These are phyloP conservation scores for Phytophthora boehmeriae DNA, from an alignment of 352 stramenopile species.

Conservation along the genomic window DNA sequence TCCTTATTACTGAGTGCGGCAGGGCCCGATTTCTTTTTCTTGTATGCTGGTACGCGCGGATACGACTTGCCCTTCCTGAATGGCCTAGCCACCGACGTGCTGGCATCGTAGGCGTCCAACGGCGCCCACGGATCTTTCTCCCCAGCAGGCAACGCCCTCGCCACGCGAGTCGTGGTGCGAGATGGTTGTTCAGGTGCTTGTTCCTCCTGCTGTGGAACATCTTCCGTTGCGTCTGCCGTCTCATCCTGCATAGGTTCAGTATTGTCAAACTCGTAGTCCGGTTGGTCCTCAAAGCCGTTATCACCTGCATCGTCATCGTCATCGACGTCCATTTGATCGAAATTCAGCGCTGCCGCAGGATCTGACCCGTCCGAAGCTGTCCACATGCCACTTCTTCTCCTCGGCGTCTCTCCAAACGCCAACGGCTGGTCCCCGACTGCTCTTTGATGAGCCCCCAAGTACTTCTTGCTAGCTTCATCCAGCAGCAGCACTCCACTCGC, in stretches of 20 bases:
- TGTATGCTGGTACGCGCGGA: conserved; percentile 45
- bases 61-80: conserved; percentile 83
- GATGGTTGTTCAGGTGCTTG: not conserved
- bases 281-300: conserved; percentile 34
- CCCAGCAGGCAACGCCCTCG: conserved; percentile 6
- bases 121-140: conserved; percentile 71
- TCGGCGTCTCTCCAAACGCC: conserved; percentile 33
- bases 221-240: conserved; percentile 16
- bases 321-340: conserved; percentile 46
- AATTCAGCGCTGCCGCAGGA: conserved; percentile 43
- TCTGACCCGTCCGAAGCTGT: conserved; percentile 23
- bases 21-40: conserved; percentile 35
- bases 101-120: conserved; percentile 83
- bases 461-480: conserved; percentile 82
- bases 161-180: not conserved
- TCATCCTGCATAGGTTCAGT: conserved; percentile 31
- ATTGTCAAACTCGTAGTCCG: conserved; percentile 38
- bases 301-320: conserved; percentile 31
- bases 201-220: conserved; percentile 12
- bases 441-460: conserved; percentile 36
- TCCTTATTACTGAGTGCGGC: conserved; percentile 43
- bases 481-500: conserved; percentile 73
- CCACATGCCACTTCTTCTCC: conserved; percentile 26
- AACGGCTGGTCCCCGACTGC: conserved; percentile 12
- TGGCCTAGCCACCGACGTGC: conserved; percentile 56